Conservation (phyloP, 2,329 filamentous ascomycete species). For the Arthrocladium fulminans region DNA sequence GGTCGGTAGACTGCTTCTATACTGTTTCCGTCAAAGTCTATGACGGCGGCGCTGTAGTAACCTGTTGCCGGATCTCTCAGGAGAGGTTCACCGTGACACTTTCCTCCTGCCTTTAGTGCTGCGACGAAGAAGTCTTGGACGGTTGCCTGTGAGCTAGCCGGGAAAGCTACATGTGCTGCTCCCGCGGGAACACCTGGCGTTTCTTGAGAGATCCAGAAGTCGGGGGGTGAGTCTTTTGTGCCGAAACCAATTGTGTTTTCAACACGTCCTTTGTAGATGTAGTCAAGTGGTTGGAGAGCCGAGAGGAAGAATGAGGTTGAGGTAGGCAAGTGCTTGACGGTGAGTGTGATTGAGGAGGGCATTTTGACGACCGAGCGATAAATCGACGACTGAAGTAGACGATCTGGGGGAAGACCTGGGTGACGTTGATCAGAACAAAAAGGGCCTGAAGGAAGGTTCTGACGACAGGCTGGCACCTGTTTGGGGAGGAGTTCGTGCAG, state of each 20-base stretch:
- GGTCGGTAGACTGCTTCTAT: constrained; percentile 64
- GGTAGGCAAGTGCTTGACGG: constrained; percentile 67
- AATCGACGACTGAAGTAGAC: background rate
- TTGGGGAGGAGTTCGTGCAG: background rate
- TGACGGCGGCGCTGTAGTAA: constrained; percentile 55
- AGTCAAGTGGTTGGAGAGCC: constrained; percentile 66
- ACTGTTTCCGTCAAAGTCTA: constrained; percentile 75
- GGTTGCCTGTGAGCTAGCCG: constrained; percentile 54
- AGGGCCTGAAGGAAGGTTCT: background rate
- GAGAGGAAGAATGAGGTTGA: constrained; percentile 78
- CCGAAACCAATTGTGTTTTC: constrained; percentile 55
- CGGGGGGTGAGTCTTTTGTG: constrained; percentile 38
- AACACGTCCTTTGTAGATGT: constrained; percentile 58
- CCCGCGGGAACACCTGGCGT: constrained; percentile 45
- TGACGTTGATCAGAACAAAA: background rate
- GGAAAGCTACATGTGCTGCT: constrained; percentile 57
- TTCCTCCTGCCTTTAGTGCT: constrained; percentile 57
- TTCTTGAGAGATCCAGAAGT: constrained; percentile 57
- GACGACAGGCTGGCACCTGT: constrained; percentile 1
- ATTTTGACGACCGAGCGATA: constrained; percentile 31
- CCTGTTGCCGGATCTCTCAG: constrained; percentile 42
- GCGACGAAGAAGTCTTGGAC: constrained; percentile 64
- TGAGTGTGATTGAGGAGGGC: constrained; percentile 56
- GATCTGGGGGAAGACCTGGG: constrained; percentile 6
- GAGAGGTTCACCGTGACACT: constrained; percentile 49